Base-by-base conservation (phyloP, 306 rosid species). In the Pyrus betulifolia region DNA sequence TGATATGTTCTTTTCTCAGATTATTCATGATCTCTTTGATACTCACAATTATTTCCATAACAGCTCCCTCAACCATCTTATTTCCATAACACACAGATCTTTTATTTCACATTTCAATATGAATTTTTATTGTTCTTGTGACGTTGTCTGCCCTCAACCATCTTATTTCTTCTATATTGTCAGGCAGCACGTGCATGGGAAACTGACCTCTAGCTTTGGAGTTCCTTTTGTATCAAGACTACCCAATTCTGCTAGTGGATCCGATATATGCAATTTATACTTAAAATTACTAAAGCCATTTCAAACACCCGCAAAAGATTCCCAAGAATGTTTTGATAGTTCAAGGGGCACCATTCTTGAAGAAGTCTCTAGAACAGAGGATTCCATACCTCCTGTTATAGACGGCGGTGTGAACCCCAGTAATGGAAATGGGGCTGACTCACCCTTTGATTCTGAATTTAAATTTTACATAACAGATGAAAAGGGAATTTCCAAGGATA, bases 141-240 rank as follows among this genome's bases (percentile, higher is more conserved):
- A 74, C 62, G 59, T 49, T 73, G 30, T 21, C 74, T 22, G 69
- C 78, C 52, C 62, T 58, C 76, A 77, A 38, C n/a, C 57, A 54
- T 74, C 82, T 80, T 55, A 79, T 82, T 74, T 75, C 11, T 82
- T 77, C 75, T 71, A 80, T 79, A 42, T 82, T 84, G 74, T 58
- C 91, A 95, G 99, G 93, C 96, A 82, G 81, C 80, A 82, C 83
- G 33, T 87, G 70, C 82, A 71, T 78, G 97, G 99, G 80, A 92
- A 88, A 68, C 75, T 30, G 80, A 79, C 80, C 70, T 79, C 91
- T 61, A 89, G 82, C 75, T 89, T 92, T 89, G 99, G 99, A 78
- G 86, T 95, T 88, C 99, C 99, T 72, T 86, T 90, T 72, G 90
- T 84, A 61, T 82, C 87, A 76, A 82, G 90, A 80, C 87, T 88